Percentiles rank a stretch among this genome's conserved stretches.
Evolutionary conservation across 2,329 filamentous ascomycete species (phyloP).

Genomic region (Neofusicoccum laricinum): DNA sequence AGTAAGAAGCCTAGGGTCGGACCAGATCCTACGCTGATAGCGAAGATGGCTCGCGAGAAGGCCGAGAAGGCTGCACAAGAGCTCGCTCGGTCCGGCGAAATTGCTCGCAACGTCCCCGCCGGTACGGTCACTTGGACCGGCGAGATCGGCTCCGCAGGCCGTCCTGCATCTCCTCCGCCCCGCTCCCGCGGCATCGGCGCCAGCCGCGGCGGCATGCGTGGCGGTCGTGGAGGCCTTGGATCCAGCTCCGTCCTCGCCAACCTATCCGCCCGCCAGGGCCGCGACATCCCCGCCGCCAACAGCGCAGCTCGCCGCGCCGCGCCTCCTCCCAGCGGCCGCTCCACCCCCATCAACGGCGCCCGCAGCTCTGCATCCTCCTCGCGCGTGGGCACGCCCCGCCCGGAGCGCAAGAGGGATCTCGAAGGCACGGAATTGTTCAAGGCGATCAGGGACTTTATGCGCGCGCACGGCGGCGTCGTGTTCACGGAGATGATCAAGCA

Average conservation of each 20-base stretch:
- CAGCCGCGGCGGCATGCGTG: constrained; percentile 35
- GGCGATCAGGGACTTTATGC: constrained; percentile 73
- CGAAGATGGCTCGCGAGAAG: constrained; percentile 75
- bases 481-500: constrained; percentile 84
- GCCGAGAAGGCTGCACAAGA: constrained; percentile 75
- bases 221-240: constrained; percentile 33
- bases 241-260: constrained; percentile 44
- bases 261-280: constrained; percentile 41
- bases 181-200: constrained; percentile 46
- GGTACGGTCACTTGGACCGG: constrained; percentile 95
- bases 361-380: constrained; percentile 30
- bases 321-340: neutral
- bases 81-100: constrained; percentile 69
- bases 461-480: constrained; percentile 71
- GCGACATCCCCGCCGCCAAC: constrained; percentile 15
- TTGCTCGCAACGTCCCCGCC: constrained; percentile 69
- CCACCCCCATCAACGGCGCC: constrained; percentile 7
- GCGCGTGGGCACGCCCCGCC: constrained; percentile 25
- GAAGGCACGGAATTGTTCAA: constrained; percentile 45
- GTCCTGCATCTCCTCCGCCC: constrained; percentile 51
- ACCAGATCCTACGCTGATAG: constrained; percentile 74
- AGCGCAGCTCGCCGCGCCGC: constrained; percentile 4
- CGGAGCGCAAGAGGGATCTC: constrained; percentile 25
- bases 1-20: constrained; percentile 62
- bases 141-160: constrained; percentile 71